Evolutionary conservation across 441 rosid species (phyloP).

Genomic region (Pelargonium cotyledonis): DNA sequence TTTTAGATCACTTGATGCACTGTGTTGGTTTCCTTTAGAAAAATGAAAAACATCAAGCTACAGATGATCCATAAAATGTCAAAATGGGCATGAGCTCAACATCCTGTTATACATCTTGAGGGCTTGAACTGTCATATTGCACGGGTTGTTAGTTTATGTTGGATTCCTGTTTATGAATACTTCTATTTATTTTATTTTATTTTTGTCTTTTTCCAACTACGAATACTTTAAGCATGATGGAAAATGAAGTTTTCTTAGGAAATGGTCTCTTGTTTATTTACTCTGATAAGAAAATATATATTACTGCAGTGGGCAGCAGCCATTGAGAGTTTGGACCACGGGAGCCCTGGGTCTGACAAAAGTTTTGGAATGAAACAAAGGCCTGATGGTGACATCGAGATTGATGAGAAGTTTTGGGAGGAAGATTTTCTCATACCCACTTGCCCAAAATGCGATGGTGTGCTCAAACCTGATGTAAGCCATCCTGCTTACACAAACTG

Average conservation of each 20-base stretch:
- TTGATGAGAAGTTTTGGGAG: slow-evolving; percentile 93
- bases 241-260: background rate
- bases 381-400: slow-evolving; percentile 94
- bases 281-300: slow-evolving; percentile 3
- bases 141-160: background rate
- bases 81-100: background rate
- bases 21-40: background rate
- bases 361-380: slow-evolving; percentile 97
- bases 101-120: background rate
- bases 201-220: background rate
- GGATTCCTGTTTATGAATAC: background rate
- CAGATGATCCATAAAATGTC: background rate
- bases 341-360: slow-evolving; percentile 70
- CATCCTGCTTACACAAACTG: slow-evolving; percentile 12
- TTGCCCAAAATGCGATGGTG: slow-evolving; percentile 70
- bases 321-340: slow-evolving; percentile 67
- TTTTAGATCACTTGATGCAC: background rate
- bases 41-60: background rate
- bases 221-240: background rate
- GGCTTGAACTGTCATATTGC: background rate
- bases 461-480: slow-evolving; percentile 84
- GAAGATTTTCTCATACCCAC: slow-evolving; percentile 74
- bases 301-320: slow-evolving; percentile 80
- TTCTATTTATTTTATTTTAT: background rate
- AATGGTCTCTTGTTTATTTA: background rate